Conservation (phyloP, 106 monocot genomes). For the Ottelia alismoides region DNA sequence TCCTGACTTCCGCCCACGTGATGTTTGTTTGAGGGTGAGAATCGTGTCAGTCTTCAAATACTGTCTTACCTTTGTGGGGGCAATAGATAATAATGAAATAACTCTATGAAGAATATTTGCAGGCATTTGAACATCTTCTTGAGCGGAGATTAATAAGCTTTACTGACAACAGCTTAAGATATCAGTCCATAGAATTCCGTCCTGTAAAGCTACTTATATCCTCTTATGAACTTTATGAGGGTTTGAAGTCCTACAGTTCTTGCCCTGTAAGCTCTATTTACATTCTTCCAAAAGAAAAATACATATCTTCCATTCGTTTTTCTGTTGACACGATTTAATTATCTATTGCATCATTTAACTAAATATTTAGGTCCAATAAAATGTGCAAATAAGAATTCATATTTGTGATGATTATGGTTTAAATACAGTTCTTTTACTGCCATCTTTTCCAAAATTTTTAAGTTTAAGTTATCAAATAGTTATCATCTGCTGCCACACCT, state of each 20-base stretch:
- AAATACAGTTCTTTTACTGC: background rate
- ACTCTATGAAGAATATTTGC: slow-evolving; percentile 11
- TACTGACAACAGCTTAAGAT: slow-evolving; percentile 30
- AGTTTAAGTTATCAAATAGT: no score
- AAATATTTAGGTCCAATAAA: no score
- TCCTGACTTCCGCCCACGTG: slow-evolving; percentile 39
- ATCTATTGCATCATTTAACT: no score
- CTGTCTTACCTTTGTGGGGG: background rate
- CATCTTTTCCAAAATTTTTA: background rate
- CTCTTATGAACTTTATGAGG: slow-evolving; percentile 38
- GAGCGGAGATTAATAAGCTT: slow-evolving; percentile 55
- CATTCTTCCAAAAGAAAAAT: no score
- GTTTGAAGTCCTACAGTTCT: slow-evolving; percentile 42
- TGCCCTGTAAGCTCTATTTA: slow-evolving; percentile 59
- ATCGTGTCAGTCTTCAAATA: background rate
- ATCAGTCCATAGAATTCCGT: slow-evolving; percentile 50
- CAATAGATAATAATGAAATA: no score
- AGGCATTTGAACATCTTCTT: slow-evolving; percentile 83
- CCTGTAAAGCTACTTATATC: slow-evolving; percentile 61
- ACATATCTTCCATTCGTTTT: no score
- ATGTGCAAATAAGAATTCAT: no score
- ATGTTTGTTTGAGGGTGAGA: slow-evolving; percentile 48
- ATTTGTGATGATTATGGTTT: background rate
- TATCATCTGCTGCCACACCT: no score
- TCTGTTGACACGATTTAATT: no score